Conservation (phyloP, 2,329 filamentous ascomycete genomes). For the Penicillium sp. region DNA sequence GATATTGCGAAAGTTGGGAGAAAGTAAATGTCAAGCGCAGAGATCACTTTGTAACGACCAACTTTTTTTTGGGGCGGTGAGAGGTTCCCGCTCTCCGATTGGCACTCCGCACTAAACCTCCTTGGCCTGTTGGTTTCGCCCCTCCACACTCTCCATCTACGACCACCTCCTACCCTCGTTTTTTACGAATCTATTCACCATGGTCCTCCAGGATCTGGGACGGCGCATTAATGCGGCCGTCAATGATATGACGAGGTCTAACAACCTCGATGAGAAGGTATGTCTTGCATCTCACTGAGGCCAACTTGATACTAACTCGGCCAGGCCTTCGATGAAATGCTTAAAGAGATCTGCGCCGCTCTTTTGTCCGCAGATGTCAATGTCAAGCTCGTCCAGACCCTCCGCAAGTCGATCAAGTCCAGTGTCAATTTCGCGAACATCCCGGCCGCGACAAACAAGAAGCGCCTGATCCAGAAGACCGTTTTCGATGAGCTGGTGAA, state of each 20-base stretch:
- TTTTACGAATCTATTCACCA: slow-evolving; percentile 41
- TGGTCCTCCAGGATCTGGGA: slow-evolving; percentile 98
- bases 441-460: slow-evolving; percentile 91
- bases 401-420: slow-evolving; percentile 87
- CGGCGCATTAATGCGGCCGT: slow-evolving; percentile 98
- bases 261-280: slow-evolving; percentile 94
- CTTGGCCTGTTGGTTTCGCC: slow-evolving; percentile 22
- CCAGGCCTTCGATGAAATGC: slow-evolving; percentile 92
- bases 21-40: slow-evolving; percentile 5
- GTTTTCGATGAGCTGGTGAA: slow-evolving; percentile 96
- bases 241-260: slow-evolving; percentile 83
- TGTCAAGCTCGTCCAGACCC: slow-evolving; percentile 81
- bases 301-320: slow-evolving; percentile 7
- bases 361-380: slow-evolving; percentile 97
- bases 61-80: slow-evolving; percentile 34
- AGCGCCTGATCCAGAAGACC: slow-evolving; percentile 93
- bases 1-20: slow-evolving; percentile 11
- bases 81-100: slow-evolving; percentile 29
- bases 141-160: slow-evolving; percentile 16
- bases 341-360: slow-evolving; percentile 95
- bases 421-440: slow-evolving; percentile 94
- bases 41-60: slow-evolving; percentile 19
- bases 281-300: slow-evolving; percentile 7
- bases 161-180: background rate
- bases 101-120: slow-evolving; percentile 29